Base-by-base conservation (phyloP, 495 filamentous ascomycete species). In the Parathielavia hyrcaniae region DNA sequence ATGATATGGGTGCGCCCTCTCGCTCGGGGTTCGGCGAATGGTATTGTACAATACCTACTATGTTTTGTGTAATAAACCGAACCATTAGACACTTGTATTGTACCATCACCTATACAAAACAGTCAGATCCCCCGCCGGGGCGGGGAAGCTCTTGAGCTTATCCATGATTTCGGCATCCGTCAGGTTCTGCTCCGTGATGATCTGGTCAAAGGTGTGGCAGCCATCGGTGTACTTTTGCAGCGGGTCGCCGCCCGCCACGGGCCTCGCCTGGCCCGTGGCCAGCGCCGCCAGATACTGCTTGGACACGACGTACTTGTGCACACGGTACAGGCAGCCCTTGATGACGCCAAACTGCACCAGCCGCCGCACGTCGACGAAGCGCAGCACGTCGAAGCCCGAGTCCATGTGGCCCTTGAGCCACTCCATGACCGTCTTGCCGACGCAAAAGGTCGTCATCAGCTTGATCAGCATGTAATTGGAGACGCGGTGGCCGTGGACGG, bases 331-430 rank as follows among this genome's bases (percentile, higher is more conserved):
- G 60, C 95, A 86, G 5, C 91, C 91, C 70, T 97, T 96, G 64
- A 97, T 93, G 16, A 97, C 81, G 47, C 95, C 93, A 69, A 97
- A 97, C 36, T 91, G 92, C 57, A 98, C 87, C 57, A 98, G 86
- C 30, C 95, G 83, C 1, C 93, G 81, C 46, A 96, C 82, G 71
- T 98, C 93, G 59, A 98, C 81, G 63, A 83, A 79, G 13, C 77
- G 71, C 6, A 96, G 77, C 23, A 85, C 73, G 57, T 80, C 74
- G 47, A 81, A 72, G 9, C 77, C 78, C 23, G 68, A 65, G 26
- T 81, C 79, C 56, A 77, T 78, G 72, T 93, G 85, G 40, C 84
- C 79, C 19, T 84, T 76, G 61, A 88, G 83, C 88, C 90, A 97
- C 67, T 87, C 84, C 64, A 86, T 85, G 6, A 97, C 77, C 53